Evolutionary conservation across 202 grass and related monocot genomes (phyloP), one percentile per base, ranked within the genome.

Genomic region (Schoenoplectus triqueter): DNA sequence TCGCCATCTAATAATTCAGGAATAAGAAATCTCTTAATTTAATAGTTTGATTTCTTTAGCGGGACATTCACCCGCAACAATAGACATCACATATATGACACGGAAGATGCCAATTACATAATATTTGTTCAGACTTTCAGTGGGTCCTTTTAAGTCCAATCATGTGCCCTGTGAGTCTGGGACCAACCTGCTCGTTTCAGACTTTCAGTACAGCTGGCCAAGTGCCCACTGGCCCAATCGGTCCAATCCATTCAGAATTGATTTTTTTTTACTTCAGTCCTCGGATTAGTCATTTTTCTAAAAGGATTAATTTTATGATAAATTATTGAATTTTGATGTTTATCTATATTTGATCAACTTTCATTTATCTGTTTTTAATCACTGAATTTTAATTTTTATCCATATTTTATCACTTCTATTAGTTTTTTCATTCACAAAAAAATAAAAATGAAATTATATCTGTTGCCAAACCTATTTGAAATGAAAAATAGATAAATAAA

Each of bases 91-190:
- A 2, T n/a, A 75, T 13, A 7, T 31, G 49, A 3, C 51, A 78
- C 22, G 6, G 22, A 2, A 78, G 51, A 78, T 59, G 5, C 41
- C 10, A 11, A 2, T 17, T 7, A 54, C 19, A 54, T 21, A 10
- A 10, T 21, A 75, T 10, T 22, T 75, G 4, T 31, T 54, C 13
- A 3, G 2, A 17, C 14, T 5, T 61, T 17, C 1, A 39, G 5
- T 31, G 72, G 72, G 49, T 55, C 72, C 72, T 0, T 55, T 6
- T 54, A 31, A 52, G 42, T 78, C 31, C 51, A 78, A 78, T 78
- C 22, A 60, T 59, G 20, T 75, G 20, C 11, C 11, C 6, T 76
- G 14, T 51, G 10, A 15, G 11, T 5, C 6, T 76, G 14, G 73
- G 10, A 15, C 73, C 20, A 20, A 41, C 71, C 10, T 1, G 52